Conservation (phyloP, 768 basidiomycete species). For the Lactarius deliciosus region DNA sequence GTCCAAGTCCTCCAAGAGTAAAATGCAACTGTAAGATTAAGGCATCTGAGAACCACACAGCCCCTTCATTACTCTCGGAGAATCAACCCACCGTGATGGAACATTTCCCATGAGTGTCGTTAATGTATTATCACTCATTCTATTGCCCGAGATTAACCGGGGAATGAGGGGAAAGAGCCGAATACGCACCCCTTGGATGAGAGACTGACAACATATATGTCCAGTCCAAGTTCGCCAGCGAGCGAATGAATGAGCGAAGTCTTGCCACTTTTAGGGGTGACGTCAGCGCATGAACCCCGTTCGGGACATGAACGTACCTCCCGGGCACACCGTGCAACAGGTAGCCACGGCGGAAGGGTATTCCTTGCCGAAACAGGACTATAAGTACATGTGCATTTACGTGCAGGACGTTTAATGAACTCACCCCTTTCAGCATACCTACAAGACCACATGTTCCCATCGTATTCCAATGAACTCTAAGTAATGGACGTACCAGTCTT, state of each 20-base stretch:
- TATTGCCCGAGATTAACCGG: conserved; percentile 36
- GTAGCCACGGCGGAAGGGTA: conserved; percentile 86
- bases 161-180: conserved; percentile 16
- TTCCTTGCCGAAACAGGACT: conserved; percentile 48
- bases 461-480: conserved; percentile 24
- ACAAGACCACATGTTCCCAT: conserved; percentile 26
- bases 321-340: conserved; percentile 83
- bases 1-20: conserved; percentile 92
- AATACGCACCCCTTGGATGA: conserved; percentile 76
- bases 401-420: conserved; percentile 31
- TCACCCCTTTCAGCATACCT: conserved; percentile 91
- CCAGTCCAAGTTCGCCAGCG: conserved; percentile 80
- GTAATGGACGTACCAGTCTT: conserved; percentile 68
- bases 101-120: conserved; percentile 87
- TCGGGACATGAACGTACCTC: conserved; percentile 47
- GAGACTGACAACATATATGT: conserved; percentile 88
- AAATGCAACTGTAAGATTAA: conserved; percentile 63
- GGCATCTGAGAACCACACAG: conserved; percentile 27
- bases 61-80: conserved; percentile 14
- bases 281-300: conserved; percentile 24
- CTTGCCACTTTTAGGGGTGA: conserved; percentile 58
- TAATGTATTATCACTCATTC: conserved; percentile 89
- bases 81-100: conserved; percentile 62
- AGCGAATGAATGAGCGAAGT: conserved; percentile 84
- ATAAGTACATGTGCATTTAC: conserved; percentile 11